Percentiles rank a stretch among this genome's conserved stretches.
Evolutionary conservation across 805 yeast species (phyloP).

Genomic region (Peterozyma xylosa): DNA sequence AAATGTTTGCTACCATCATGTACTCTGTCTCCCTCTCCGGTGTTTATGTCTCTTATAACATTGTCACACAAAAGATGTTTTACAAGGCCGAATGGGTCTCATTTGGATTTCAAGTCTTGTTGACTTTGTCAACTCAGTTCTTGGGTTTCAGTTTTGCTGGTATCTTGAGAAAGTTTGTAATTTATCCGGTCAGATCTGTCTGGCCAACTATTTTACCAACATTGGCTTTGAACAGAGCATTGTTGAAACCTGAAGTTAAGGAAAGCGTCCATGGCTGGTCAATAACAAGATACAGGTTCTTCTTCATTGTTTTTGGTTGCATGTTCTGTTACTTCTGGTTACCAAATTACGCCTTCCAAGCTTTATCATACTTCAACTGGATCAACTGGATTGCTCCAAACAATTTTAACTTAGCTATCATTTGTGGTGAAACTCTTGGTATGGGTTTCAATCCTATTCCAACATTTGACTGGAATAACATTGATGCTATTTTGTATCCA

Average conservation of each 20-base stretch:
- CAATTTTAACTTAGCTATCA: slow-evolving; percentile 35
- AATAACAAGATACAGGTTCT: slow-evolving; percentile 25
- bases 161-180: slow-evolving; percentile 47
- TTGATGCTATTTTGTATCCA: slow-evolving; percentile 27
- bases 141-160: slow-evolving; percentile 67
- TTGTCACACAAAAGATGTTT: slow-evolving; percentile 24
- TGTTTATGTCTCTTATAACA: slow-evolving; percentile 27
- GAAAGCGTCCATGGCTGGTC: slow-evolving; percentile 25
- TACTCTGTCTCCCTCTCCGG: slow-evolving; percentile 26
- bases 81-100: slow-evolving; percentile 27
- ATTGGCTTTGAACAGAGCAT: slow-evolving; percentile 39
- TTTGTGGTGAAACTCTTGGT: slow-evolving; percentile 41
- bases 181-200: slow-evolving; percentile 42
- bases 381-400: slow-evolving; percentile 49
- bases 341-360: slow-evolving; percentile 33
- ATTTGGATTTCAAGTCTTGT: slow-evolving; percentile 45
- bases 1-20: slow-evolving; percentile 50
- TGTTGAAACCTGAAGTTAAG: slow-evolving; percentile 27
- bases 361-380: slow-evolving; percentile 43
- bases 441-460: slow-evolving; percentile 48
- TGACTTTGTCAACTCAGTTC: slow-evolving; percentile 49
- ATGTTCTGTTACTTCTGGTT: slow-evolving; percentile 38
- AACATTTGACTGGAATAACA: slow-evolving; percentile 45
- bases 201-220: slow-evolving; percentile 50
- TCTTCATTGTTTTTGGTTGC: slow-evolving; percentile 19